Base-by-base conservation (phyloP, 108 stramenopile genomes). In the Pseudonitzschia pungens region DNA sequence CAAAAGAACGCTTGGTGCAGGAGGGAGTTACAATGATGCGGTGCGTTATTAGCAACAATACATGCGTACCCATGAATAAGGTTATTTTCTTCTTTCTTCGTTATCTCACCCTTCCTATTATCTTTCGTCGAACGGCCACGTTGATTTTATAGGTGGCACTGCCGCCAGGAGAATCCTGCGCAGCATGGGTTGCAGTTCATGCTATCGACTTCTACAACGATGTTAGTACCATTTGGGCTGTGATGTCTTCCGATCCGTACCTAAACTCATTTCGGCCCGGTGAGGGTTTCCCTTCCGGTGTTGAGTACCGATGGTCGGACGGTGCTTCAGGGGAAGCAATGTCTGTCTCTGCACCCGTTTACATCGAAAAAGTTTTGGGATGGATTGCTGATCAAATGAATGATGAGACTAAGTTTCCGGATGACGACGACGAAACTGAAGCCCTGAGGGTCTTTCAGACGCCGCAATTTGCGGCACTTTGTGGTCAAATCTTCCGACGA, bases 151-250 rank as follows among this genome's bases (percentile, higher is more conserved):
- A 86, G 85, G 85, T 89, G 4, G 86, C 90, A 42, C 79, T 95
- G 12, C 94, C 94, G n/a, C 85, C 86, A 14, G 92, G 92, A 24
- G 94, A 95, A 76, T 92, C 89, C 45, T 95, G 94, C 73, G 94
- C 92, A 1, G 94, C 92, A 27, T 95, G 94, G 94, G 94, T 95
- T 15, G 94, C 92, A 18, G 94, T 93, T 21, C 91, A 95, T 80
- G 90, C 92, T 22, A 89, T 95, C 71, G 94, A 95, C 78, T 95
- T 92, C 78, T 95, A 92, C 90, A 95, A 95, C 70, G 92, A 95
- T 65, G 89, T 93, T 4, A 87, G 85, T 65, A 91, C 91, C 20
- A 88, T 95, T 26, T 95, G 94, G 94, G 90, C 89, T 18, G 94
- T 95, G 57, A 91, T 95, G 94, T 86, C 92, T 41, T 84, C 89